Base-by-base conservation (phyloP, 169 alveolate species). In the Plasmodium cynomolgi region DNA sequence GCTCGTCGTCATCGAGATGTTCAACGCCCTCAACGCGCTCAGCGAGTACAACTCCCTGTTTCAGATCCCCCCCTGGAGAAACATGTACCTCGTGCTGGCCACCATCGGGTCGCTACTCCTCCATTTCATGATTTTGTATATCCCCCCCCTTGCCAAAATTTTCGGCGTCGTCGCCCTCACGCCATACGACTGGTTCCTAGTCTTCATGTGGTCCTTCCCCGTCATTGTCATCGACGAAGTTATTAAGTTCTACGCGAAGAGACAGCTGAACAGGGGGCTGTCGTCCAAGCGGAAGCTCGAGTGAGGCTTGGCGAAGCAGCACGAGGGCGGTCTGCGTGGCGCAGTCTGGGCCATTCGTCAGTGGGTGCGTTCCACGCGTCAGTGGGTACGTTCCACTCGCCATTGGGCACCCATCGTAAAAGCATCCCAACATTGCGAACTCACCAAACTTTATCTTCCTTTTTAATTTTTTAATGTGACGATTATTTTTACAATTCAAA, bases 21-120 rank as follows among this genome's bases (percentile, higher is more conserved):
- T 99, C 80, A 99, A 99, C 94, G 99, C 99, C 11, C 97, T 99
- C 92, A 99, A 99, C 93, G 99, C 99, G 23, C 96, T 99, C 31
- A 98, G 99, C 17, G 99, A 99, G 95, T 99, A 99, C 94, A 98
- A 98, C 58, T 99, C 99, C 13, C 95, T 99, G 37, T 91, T 99
- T 17, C 96, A 95, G 72, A 96, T 98, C 96, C 99, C 99, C 26
- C 99, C 99, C n/a, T 98, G 99, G 99, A 86, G 97, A 54, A 99
- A 99, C 93, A 99, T 99, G 31, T 98, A 97, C 95, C 96, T 99
- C 50, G 95, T 99, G 39, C 79, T 98, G 77, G 99, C 99, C 7
- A 98, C 98, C 2, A 62, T 96, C 71, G 98, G 98, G 41, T 98
- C 99, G 20, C 86, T 98, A 41, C 91, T 93, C 6, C 96, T 98